phyloP scores from a whole-genome alignment of 1,139 yeast species.

The Protomyces inouyei region DNA sequence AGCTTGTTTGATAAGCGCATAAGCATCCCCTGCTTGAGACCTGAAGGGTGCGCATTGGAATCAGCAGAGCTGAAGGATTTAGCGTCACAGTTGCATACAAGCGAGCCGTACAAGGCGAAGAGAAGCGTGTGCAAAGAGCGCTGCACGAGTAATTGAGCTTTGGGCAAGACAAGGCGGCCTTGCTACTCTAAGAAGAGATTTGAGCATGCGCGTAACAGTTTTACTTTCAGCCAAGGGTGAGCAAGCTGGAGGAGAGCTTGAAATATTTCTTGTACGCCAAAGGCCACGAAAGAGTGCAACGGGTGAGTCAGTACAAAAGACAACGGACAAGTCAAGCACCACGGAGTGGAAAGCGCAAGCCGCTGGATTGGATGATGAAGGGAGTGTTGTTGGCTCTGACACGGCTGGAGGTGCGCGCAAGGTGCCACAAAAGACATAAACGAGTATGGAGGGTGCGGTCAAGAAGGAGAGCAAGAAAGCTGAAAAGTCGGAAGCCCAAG shows the following conservation, averaged over 20 bases:
- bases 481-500: slow-evolving; percentile 12
- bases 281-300: slow-evolving; percentile 5
- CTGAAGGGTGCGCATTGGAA: not conserved
- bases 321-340: not conserved
- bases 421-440: not conserved
- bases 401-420: not conserved
- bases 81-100: not conserved
- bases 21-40: not conserved
- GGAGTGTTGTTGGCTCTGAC: not conserved
- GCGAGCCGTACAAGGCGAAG: not conserved
- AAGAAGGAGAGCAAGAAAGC: slow-evolving; percentile 17
- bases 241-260: too few species aligned
- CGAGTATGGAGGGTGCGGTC: not conserved
- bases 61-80: not conserved
- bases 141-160: not conserved
- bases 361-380: not conserved
- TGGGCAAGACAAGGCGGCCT: not conserved
- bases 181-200: not conserved
- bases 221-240: too few species aligned
- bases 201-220: not conserved
- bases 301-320: not conserved
- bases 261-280: not conserved
- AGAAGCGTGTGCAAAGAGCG: not conserved
- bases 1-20: not conserved
- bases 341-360: not conserved